phyloP scores from a whole-genome alignment of 495 filamentous ascomycete species.

The Entonaema liquescens region DNA sequence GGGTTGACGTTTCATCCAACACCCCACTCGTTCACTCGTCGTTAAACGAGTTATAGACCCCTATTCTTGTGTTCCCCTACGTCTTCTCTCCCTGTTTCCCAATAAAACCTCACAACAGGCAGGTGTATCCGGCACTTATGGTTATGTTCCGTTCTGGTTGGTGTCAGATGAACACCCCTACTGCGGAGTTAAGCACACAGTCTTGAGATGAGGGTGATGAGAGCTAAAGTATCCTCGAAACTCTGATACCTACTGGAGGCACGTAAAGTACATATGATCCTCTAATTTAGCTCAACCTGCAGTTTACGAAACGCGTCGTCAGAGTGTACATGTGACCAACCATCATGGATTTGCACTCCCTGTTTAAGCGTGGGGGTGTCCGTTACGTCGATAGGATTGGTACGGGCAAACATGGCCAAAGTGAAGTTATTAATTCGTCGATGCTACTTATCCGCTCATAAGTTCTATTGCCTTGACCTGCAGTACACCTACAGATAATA shows the following conservation, averaged over 20 bases:
- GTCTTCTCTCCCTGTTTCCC: constrained; percentile 2
- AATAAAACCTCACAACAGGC: constrained; percentile 18
- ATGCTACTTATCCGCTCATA: constrained; percentile 18
- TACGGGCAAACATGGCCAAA: constrained; percentile 12
- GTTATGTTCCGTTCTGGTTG: constrained; percentile 5
- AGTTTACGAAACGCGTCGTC: constrained; percentile 40
- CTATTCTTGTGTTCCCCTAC: constrained; percentile 14
- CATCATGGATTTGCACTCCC: constrained; percentile 19
- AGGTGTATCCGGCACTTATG: constrained; percentile 32
- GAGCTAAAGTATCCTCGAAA: constrained; percentile 30
- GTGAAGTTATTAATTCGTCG: constrained; percentile 15
- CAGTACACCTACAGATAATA: constrained; percentile 13
- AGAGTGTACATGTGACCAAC: constrained; percentile 38
- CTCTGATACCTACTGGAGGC: constrained; percentile 7
- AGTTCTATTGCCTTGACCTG: constrained; percentile 8
- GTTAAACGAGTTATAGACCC: constrained; percentile 11
- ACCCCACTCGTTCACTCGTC: constrained; percentile 23
- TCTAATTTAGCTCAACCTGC: constrained; percentile 4
- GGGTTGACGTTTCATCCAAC: constrained; percentile 29
- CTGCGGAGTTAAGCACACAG: constrained; percentile 31
- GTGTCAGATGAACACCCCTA: constrained; percentile 19
- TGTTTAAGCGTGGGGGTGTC: constrained; percentile 37
- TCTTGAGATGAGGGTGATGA: constrained; percentile 26
- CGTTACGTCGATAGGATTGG: constrained; percentile 37
- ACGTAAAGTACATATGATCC: constrained; percentile 25